A percentile compares a stretch with the other conserved stretches of the same genome.
Conservation (phyloP, 108 stramenopile genomes). For the Discostella pseudostelligera region DNA sequence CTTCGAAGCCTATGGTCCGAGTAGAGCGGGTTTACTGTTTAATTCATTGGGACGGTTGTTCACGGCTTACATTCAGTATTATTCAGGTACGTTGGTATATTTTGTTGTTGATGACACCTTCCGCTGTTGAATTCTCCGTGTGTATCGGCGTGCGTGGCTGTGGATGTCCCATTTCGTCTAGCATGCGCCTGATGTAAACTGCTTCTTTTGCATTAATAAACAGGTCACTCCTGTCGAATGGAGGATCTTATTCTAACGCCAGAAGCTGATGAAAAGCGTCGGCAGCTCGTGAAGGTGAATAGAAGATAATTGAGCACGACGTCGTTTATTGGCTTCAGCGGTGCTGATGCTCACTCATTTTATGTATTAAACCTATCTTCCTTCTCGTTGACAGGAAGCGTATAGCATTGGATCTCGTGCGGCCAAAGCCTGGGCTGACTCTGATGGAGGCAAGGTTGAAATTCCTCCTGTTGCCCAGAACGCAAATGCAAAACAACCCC, state of each 20-base stretch:
- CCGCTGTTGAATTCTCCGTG: no score
- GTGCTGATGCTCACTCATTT: not conserved
- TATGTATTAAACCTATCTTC: not conserved
- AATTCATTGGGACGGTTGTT: constrained; percentile 95
- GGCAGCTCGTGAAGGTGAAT: constrained; percentile 60
- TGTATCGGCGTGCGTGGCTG: no score
- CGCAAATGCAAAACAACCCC: constrained; percentile 41
- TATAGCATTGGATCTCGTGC: constrained; percentile 84
- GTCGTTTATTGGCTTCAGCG: not conserved
- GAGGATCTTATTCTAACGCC: constrained; percentile 94
- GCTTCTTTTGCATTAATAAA: no score
- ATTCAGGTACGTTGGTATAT: no score
- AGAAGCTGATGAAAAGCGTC: constrained; percentile 78
- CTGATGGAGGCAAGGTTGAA: constrained; percentile 88
- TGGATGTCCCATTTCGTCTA: no score
- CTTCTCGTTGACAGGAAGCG: constrained; percentile 43
- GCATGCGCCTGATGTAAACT: no score
- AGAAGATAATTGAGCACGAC: not conserved
- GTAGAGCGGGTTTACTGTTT: constrained; percentile 83
- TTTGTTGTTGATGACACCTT: no score
- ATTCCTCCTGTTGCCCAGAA: constrained; percentile 58
- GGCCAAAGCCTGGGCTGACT: constrained; percentile 91
- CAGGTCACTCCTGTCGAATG: constrained; percentile 97
- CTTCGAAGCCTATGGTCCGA: constrained; percentile 94
- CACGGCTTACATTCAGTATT: constrained; percentile 93